Evolutionary conservation across 2,329 filamentous ascomycete genomes (phyloP), one percentile per base, ranked within the genome.

Genomic region (Verticillium longisporum): DNA sequence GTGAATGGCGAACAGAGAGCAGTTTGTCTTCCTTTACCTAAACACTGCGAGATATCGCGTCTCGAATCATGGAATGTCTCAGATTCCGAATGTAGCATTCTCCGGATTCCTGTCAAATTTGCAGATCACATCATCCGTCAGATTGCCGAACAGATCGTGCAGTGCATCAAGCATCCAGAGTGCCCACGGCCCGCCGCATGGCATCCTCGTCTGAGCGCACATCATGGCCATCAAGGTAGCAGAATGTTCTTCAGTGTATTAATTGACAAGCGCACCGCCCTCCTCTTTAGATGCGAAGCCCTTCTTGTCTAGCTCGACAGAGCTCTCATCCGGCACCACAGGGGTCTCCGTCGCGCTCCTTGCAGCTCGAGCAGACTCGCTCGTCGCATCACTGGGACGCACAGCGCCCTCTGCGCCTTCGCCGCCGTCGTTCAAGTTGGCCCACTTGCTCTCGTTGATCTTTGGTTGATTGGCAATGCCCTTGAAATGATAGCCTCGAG

Each of bases 401-500:
- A 53, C 45, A 11, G 45, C 5, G 18, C 4, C 26, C 26, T 31
- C 26, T 31, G 18, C 45, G 21, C 3, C 18, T 53, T 4, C 45
- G 11, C 21, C 18, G 10, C 18, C 63, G 45, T 37, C 62, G 34
- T 72, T 65, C 54, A 89, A 77, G 61, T 82, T 83, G 54, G 83
- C 84, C 80, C 88, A 96, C 1, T 84, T 81, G 13, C 86, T 80
- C 41, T 83, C 80, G 71, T 93, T 92, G 67, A 87, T 88, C 72
- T 82, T 89, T 33, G 84, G 81, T 57, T 87, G 83, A 7, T 83
- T 82, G 0, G 85, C 87, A 56, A 87, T 83, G 58, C 86, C 85
- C 73, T 90, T 92, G 73, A 88, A 90, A 70, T 96, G 90, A 69
- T 96, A 96, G 1, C 92, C 92, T 68, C 92, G 82, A 38, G 90